A percentile compares a stretch with the other conserved stretches of the same genome.
Conservation (phyloP, 148 eudicot species). For the Rheum nobile region DNA sequence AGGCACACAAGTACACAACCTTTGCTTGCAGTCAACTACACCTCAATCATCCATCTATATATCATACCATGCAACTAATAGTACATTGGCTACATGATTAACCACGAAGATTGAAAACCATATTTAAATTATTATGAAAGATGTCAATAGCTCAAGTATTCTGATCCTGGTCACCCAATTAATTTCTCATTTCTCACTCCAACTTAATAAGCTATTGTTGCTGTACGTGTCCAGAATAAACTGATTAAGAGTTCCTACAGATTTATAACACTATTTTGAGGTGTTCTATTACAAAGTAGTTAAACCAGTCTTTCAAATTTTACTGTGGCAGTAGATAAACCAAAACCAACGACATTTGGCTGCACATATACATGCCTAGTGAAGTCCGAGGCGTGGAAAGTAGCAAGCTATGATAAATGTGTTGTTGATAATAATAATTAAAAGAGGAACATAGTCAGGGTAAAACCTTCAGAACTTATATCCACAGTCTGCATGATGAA, state of each 20-base stretch:
- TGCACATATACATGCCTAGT: neutral
- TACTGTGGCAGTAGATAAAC: neutral
- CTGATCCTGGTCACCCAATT: constrained; percentile 1
- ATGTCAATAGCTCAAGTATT: neutral
- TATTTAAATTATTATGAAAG: neutral
- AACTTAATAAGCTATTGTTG: neutral
- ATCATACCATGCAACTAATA: neutral
- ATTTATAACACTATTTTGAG: neutral
- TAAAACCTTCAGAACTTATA: neutral
- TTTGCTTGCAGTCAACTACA: neutral
- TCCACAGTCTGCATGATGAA: neutral
- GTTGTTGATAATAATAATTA: neutral
- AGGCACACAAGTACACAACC: neutral
- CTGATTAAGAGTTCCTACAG: neutral
- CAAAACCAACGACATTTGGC: neutral
- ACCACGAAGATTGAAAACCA: neutral
- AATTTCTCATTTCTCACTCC: neutral
- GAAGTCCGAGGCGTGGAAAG: neutral
- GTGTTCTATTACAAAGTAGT: neutral
- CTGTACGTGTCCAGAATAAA: neutral
- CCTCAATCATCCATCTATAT: neutral
- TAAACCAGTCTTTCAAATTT: neutral
- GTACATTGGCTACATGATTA: neutral
- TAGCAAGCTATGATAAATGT: neutral
- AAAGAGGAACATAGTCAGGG: neutral